Evolutionary conservation across 2,329 filamentous ascomycete genomes (phyloP).

Genomic region (Fusarium cicatricum): DNA sequence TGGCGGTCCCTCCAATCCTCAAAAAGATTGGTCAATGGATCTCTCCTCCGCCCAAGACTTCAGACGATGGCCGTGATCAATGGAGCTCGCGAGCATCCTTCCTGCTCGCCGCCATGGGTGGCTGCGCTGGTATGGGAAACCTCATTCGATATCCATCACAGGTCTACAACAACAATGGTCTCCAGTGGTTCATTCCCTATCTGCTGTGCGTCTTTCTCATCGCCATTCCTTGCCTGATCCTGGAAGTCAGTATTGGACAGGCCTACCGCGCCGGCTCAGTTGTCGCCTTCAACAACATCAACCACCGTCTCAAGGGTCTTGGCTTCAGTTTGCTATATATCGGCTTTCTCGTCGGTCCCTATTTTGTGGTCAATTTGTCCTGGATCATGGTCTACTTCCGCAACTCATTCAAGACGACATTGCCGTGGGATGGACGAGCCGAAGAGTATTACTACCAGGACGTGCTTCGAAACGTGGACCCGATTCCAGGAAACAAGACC

Average conservation of each 20-base stretch:
- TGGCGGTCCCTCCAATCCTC: slow-evolving; percentile 34
- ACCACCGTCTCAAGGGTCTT: slow-evolving; percentile 61
- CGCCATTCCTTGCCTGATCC: slow-evolving; percentile 63
- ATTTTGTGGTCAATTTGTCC: slow-evolving; percentile 64
- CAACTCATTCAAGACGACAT: slow-evolving; percentile 61
- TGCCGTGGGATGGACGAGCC: slow-evolving; percentile 61
- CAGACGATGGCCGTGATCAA: slow-evolving; percentile 57
- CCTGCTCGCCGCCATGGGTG: slow-evolving; percentile 66
- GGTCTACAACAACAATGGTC: slow-evolving; percentile 66
- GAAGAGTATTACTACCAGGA: slow-evolving; percentile 61
- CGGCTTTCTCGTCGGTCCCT: slow-evolving; percentile 63
- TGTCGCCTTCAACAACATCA: slow-evolving; percentile 62
- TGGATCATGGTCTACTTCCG: slow-evolving; percentile 69
- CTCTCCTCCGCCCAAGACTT: slow-evolving; percentile 48
- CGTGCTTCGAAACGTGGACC: slow-evolving; percentile 58
- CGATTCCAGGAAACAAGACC: slow-evolving; percentile 50
- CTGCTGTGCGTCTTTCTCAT: slow-evolving; percentile 62
- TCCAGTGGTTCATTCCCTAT: slow-evolving; percentile 69
- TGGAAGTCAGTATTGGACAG: slow-evolving; percentile 75
- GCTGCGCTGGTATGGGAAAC: slow-evolving; percentile 66
- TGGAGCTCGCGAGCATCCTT: slow-evolving; percentile 65
- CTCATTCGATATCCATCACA: slow-evolving; percentile 65
- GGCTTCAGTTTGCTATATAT: slow-evolving; percentile 62
- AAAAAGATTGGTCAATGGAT: slow-evolving; percentile 46
- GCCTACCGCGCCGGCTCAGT: slow-evolving; percentile 64